Base-by-base conservation (phyloP, 2,329 filamentous ascomycete species). In the Aspergillus fructus region DNA sequence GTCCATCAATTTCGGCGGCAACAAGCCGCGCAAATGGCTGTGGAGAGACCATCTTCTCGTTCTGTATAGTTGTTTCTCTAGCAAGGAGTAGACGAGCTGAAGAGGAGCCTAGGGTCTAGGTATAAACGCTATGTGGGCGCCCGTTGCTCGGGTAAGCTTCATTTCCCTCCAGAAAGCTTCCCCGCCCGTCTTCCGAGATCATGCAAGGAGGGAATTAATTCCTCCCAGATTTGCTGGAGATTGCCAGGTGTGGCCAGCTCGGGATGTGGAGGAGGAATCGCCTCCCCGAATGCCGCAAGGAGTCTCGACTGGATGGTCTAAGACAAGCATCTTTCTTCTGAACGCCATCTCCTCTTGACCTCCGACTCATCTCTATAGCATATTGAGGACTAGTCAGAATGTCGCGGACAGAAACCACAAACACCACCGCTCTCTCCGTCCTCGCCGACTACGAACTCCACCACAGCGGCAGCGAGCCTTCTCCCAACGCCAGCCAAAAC, bases 1-100 rank as follows among this genome's bases (percentile, higher is more conserved):
- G 71, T 34, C 75, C 75, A 58, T 79, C 76, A 15, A 74, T 62
- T 34, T 70, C 65, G 24, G 74, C 66, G n/a, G 67, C 64, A 34
- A 70, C 50, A 11, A 78, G 62, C 6, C 72, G 70, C 43, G 58
- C 68, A 58, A 60, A 64, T 33, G 51, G 54, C 2, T 55, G 53
- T 21, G 60, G 51, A 13, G 58, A 45, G 19, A 58, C 50, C 62
- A 64, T 62, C 23, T 24, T 41, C 5, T 42, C 13, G 55, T n/a
- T 15, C 27, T 15, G 41, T 30, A 30, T 30, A 11, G 27, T 30
- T 30, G 27, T 30, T 30, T 3, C 19, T 12, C 21, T 19, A 3
- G 41, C 17, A 19, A n/a, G n/a, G 40, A 21, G n/a, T 11, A 2
- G 40, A 3, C n/a, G 17, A 17, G n/a, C 46, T 21, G 39, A 19